Evolutionary conservation across 2,329 filamentous ascomycete genomes (phyloP).

Genomic region (Blastomyces silverae): DNA sequence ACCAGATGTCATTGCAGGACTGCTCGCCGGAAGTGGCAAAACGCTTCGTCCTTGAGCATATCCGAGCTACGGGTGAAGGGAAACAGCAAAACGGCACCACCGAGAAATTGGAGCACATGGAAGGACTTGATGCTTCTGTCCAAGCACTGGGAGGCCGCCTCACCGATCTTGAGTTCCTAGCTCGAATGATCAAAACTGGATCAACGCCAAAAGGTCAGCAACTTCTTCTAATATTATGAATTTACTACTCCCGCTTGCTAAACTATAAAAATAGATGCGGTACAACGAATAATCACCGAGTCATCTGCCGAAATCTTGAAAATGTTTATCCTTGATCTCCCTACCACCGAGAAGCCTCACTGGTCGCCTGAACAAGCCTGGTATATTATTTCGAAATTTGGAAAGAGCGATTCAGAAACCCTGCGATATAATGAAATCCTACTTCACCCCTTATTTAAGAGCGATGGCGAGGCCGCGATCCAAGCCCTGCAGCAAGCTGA

Average conservation of each 20-base stretch:
- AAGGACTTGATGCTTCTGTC: constrained; percentile 74
- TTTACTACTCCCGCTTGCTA: constrained; percentile 17
- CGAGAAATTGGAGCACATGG: constrained; percentile 49
- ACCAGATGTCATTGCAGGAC: constrained; percentile 77
- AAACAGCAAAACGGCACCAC: constrained; percentile 42
- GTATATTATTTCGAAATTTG: constrained; percentile 74
- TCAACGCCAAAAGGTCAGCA: constrained; percentile 61
- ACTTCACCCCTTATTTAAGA: constrained; percentile 66
- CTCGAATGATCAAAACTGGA: constrained; percentile 79
- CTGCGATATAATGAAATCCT: constrained; percentile 83
- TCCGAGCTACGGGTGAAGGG: constrained; percentile 41
- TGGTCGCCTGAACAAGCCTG: constrained; percentile 88
- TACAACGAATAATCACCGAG: constrained; percentile 82
- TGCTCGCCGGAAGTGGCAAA: constrained; percentile 80
- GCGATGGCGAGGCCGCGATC: constrained; percentile 65
- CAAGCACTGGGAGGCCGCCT: constrained; percentile 77
- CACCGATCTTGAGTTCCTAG: constrained; percentile 91
- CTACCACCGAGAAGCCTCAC: constrained; percentile 49
- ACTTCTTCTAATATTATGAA: not conserved
- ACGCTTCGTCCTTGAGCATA: constrained; percentile 77
- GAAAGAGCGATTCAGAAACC: constrained; percentile 48
- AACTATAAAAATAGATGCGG: constrained; percentile 51
- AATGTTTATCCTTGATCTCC: constrained; percentile 68
- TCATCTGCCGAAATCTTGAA: constrained; percentile 86
- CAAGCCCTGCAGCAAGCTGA: constrained; percentile 78